phyloP scores from a whole-genome alignment of 768 basidiomycete species.

The Mycena polygramma region DNA sequence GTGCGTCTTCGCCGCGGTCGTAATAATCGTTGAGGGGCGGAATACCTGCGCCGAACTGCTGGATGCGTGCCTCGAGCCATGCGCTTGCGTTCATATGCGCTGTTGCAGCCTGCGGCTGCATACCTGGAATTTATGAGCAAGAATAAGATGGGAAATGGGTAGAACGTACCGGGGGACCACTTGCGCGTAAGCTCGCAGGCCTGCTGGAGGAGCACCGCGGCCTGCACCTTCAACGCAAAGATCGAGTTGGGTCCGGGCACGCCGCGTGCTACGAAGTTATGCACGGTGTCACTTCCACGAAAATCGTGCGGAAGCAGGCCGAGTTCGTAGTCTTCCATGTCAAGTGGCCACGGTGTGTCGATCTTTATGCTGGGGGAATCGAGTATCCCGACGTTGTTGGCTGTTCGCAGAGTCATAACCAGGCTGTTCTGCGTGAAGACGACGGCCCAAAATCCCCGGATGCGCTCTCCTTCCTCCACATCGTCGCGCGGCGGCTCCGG shows the following conservation, averaged over 20 bases:
- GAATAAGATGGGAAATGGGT: not conserved
- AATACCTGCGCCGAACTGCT: slow-evolving; percentile 30
- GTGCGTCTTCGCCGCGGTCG: slow-evolving; percentile 20
- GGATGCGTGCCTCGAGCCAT: slow-evolving; percentile 31
- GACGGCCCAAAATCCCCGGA: slow-evolving; percentile 41
- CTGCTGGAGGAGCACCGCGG: slow-evolving; percentile 38
- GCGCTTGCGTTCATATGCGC: slow-evolving; percentile 30
- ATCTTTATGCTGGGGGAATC: slow-evolving; percentile 35
- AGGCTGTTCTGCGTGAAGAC: slow-evolving; percentile 36
- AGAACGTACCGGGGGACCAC: slow-evolving; percentile 33
- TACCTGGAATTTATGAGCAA: slow-evolving; percentile 8
- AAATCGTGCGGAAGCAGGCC: slow-evolving; percentile 20
- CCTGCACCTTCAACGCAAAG: slow-evolving; percentile 33
- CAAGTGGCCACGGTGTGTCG: slow-evolving; percentile 43
- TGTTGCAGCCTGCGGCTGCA: slow-evolving; percentile 29
- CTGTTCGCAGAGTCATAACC: slow-evolving; percentile 29
- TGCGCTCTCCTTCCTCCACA: slow-evolving; percentile 40
- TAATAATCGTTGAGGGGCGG: slow-evolving; percentile 30
- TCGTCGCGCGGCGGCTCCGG: slow-evolving; percentile 32
- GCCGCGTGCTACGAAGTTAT: slow-evolving; percentile 23
- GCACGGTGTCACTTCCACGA: slow-evolving; percentile 28
- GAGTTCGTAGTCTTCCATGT: slow-evolving; percentile 31
- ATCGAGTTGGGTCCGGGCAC: slow-evolving; percentile 23
- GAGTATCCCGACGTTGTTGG: slow-evolving; percentile 34
- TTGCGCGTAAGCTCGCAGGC: slow-evolving; percentile 26